phyloP scores from a whole-genome alignment of 176 grass and related monocot species.

The Juncus inflexus region DNA sequence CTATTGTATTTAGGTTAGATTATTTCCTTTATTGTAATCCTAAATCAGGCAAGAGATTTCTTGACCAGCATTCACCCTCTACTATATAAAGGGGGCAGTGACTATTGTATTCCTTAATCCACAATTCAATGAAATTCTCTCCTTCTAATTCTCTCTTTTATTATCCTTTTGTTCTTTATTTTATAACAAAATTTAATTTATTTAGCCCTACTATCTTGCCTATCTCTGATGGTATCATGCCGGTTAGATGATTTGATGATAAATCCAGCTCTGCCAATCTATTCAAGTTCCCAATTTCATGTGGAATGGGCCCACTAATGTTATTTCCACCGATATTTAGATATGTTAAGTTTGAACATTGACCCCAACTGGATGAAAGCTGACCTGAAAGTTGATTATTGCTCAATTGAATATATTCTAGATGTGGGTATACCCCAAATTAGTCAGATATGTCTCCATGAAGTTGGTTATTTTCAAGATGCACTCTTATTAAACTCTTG shows the following conservation, averaged over 20 bases:
- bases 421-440: constrained; percentile 12
- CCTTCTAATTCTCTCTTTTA: too few species aligned
- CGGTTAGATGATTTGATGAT: constrained; percentile 19
- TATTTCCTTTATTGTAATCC: too few species aligned
- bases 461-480: constrained; percentile 30
- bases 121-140: too few species aligned
- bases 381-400: constrained; percentile 26
- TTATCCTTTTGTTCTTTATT: too few species aligned
- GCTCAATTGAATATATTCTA: constrained; percentile 32
- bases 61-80: too few species aligned
- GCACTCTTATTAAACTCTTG: constrained; percentile 15
- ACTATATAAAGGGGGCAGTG: too few species aligned
- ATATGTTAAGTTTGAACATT: constrained; percentile 13
- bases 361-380: background rate
- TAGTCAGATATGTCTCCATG: constrained; percentile 20
- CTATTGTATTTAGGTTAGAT: too few species aligned
- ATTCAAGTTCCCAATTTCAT: constrained; percentile 22
- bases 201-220: background rate
- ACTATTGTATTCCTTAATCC: too few species aligned
- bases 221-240: background rate
- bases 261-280: background rate
- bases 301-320: constrained; percentile 25
- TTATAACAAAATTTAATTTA: too few species aligned
- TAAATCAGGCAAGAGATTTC: too few species aligned
- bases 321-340: constrained; percentile 17